Conservation (phyloP, 768 basidiomycete genomes). For the Kwoniella dendrophila region DNA sequence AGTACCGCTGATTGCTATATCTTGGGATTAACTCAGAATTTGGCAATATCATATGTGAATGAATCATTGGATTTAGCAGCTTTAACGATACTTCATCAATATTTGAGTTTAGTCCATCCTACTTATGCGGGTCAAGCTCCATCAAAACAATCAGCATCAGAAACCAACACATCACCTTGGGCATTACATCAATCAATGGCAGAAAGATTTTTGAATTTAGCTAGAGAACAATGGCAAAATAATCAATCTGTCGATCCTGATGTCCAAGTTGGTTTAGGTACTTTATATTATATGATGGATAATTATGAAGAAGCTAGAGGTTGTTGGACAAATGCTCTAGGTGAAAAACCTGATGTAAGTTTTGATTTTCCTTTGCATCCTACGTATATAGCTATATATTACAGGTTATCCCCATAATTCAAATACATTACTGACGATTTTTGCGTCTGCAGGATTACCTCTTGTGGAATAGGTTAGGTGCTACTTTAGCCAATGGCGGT, state of each 20-base stretch:
- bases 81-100: conserved; percentile 79
- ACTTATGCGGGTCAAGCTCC: conserved; percentile 60
- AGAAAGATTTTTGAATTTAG: conserved; percentile 78
- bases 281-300: conserved; percentile 83
- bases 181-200: conserved; percentile 76
- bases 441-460: conserved; percentile 70
- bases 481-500: conserved; percentile 88
- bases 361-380: conserved; percentile 7
- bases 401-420: too few relatives aligned
- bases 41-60: conserved; percentile 95
- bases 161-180: conserved; percentile 62
- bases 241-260: conserved; percentile 77
- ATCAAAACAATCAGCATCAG: conserved; percentile 24
- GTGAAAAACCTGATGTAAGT: conserved; percentile 70
- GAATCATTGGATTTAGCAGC: conserved; percentile 86
- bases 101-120: conserved; percentile 68
- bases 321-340: conserved; percentile 87
- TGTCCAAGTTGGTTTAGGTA: conserved; percentile 88
- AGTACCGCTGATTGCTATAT: not conserved
- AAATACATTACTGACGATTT: too few relatives aligned
- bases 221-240: conserved; percentile 72
- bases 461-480: conserved; percentile 94
- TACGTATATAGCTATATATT: too few relatives aligned
- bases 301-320: conserved; percentile 89
- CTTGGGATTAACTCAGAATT: conserved; percentile 69